These are phyloP conservation scores for Wickerhamiella kurtzmanii DNA, from an alignment of 805 yeast species.

Conservation along the genomic window DNA sequence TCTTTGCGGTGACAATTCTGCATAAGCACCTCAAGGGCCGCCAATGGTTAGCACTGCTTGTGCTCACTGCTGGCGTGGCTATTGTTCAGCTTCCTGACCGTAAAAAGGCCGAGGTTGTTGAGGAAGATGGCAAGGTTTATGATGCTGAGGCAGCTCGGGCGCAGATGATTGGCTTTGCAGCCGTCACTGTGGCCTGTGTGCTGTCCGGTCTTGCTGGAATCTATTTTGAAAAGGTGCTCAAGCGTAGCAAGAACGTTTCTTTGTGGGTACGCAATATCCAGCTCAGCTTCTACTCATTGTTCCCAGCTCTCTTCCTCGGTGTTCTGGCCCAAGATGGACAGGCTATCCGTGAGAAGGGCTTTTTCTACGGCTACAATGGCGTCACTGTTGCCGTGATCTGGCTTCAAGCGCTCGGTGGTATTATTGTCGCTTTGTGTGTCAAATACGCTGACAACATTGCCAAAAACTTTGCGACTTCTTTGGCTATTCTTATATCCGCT, in stretches of 20 bases:
- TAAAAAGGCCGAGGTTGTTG: background rate
- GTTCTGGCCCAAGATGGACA: slow-evolving; percentile 27
- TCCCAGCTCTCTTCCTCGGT: slow-evolving; percentile 30
- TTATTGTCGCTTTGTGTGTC: slow-evolving; percentile 31
- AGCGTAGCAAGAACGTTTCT: slow-evolving; percentile 26
- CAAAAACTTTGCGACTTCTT: slow-evolving; percentile 31
- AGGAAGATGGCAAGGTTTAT: slow-evolving; percentile 8
- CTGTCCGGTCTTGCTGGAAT: slow-evolving; percentile 32
- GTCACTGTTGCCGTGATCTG: slow-evolving; percentile 29
- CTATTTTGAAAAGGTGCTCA: slow-evolving; percentile 31
- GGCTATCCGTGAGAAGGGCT: slow-evolving; percentile 25
- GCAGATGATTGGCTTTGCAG: slow-evolving; percentile 23
- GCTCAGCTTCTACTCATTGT: slow-evolving; percentile 28
- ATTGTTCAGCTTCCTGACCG: slow-evolving; percentile 28
- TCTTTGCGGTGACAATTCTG: slow-evolving; percentile 29
- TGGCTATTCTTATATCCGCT: slow-evolving; percentile 29
- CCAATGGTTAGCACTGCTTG: slow-evolving; percentile 28
- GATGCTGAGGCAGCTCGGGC: slow-evolving; percentile 8
- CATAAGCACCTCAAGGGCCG: slow-evolving; percentile 22
- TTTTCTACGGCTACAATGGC: slow-evolving; percentile 29
- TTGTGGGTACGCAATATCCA: slow-evolving; percentile 32
- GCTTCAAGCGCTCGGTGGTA: slow-evolving; percentile 31
- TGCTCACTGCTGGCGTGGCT: slow-evolving; percentile 30
- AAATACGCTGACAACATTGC: slow-evolving; percentile 33
- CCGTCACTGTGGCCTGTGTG: slow-evolving; percentile 28